phyloP scores from a whole-genome alignment of 306 rosid species.

The Notholithocarpus densiflorus region DNA sequence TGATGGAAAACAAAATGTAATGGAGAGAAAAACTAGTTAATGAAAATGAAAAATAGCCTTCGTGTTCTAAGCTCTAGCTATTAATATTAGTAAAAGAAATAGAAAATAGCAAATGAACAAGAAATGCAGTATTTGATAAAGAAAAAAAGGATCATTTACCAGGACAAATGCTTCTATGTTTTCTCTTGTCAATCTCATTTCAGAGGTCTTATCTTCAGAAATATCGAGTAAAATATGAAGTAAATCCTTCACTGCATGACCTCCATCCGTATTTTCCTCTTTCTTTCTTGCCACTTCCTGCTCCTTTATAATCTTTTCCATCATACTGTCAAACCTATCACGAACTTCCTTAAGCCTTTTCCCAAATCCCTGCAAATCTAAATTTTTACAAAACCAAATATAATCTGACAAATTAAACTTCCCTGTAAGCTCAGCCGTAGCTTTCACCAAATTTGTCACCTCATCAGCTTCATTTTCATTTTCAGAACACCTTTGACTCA shows the following conservation, averaged over 20 bases:
- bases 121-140: background rate
- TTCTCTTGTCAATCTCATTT: constrained; percentile 42
- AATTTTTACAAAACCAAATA: constrained; percentile 46
- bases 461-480: constrained; percentile 29
- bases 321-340: constrained; percentile 43
- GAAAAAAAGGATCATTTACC: constrained; percentile 24
- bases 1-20: too few species aligned
- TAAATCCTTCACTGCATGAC: constrained; percentile 27
- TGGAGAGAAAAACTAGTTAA: too few species aligned
- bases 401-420: constrained; percentile 55
- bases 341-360: constrained; percentile 28
- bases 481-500: constrained; percentile 32
- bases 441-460: constrained; percentile 38
- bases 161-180: constrained; percentile 60
- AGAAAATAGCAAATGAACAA: background rate
- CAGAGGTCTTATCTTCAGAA: constrained; percentile 37
- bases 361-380: constrained; percentile 51
- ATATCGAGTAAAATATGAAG: constrained; percentile 50
- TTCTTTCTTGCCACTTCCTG: constrained; percentile 33
- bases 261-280: constrained; percentile 9
- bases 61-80: background rate
- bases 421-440: constrained; percentile 32
- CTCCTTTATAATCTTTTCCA: constrained; percentile 50
- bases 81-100: background rate
- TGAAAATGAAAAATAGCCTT: background rate